A percentile compares a stretch with the other conserved stretches of the same genome.
These are phyloP conservation scores for Pseudocercospora cruenta DNA, from an alignment of 2,329 filamentous ascomycete genomes.

Conservation along the genomic window DNA sequence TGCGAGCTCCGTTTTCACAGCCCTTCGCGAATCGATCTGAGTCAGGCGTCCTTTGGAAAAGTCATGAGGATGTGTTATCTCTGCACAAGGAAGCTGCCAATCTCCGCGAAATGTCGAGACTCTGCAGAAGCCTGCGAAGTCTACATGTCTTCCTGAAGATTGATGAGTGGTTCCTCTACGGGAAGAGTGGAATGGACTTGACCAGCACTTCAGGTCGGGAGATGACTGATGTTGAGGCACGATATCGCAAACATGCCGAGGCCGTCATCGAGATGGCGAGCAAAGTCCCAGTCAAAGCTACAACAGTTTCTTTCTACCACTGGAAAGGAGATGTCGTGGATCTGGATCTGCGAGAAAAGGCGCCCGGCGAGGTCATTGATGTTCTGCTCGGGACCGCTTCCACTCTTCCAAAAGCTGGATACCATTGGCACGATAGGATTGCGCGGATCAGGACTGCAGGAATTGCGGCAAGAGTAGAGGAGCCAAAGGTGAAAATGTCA, in stretches of 20 bases:
- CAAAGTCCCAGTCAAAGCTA: conserved; percentile 3
- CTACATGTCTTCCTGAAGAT: conserved; percentile 16
- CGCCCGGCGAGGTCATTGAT: conserved; percentile 10
- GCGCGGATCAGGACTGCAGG: not conserved
- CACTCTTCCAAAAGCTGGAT: not conserved
- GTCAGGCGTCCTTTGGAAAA: conserved; percentile 8
- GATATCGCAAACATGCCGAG: conserved; percentile 14
- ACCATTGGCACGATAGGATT: not conserved
- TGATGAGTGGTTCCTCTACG: conserved; percentile 18
- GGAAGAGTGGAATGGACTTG: conserved; percentile 2
- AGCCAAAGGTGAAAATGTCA: not conserved
- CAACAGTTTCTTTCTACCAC: conserved; percentile 9
- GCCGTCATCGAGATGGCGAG: conserved; percentile 7
- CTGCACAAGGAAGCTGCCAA: conserved; percentile 11
- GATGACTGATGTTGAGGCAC: not conserved
- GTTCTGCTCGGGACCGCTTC: not conserved
- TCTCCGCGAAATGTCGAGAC: not conserved
- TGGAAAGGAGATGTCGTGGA: conserved; percentile 11
- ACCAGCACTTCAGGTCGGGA: not conserved
- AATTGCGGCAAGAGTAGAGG: not conserved
- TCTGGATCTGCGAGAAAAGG: conserved; percentile 1
- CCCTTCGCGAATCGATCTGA: conserved; percentile 10
- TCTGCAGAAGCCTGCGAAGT: conserved; percentile 10
- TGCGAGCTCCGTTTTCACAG: conserved; percentile 18
- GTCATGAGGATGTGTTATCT: conserved; percentile 6